Base-by-base conservation (phyloP, 352 stramenopile species). In the Pythium pyrilobum region DNA sequence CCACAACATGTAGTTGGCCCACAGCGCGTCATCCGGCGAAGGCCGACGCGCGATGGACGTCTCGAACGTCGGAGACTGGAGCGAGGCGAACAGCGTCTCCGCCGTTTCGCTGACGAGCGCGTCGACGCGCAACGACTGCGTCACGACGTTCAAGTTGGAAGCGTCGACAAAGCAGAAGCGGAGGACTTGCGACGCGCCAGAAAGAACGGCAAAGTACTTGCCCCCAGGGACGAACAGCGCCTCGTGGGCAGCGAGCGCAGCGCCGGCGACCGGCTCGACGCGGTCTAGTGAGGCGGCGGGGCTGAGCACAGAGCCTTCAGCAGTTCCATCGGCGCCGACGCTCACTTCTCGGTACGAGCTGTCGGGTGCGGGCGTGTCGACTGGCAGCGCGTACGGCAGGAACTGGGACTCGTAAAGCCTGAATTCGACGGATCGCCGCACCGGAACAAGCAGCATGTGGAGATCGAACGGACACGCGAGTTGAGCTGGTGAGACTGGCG, bases 161-260 rank as follows among this genome's bases (percentile, higher is more conserved):
- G 80, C 82, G 51, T 93, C 80, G 6, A 74, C 72, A 45, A 72
- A 83, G 59, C 82, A 92, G 40, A 91, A 89, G 11, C 74, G 76
- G 15, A 93, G 59, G 16, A 82, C 7, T 29, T 49, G 41, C 7
- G 51, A 36, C 23, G 33, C 15, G 0, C 28, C 47, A 8, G 40
- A 6, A 3, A 66, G 18, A 23, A 3, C 3, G 0, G 59, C 64
- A 27, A 75, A 62, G 12, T 66, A 57, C 18, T 40, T 58, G 7
- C 49, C 59, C 4, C 79, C 78, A 24, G 81, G 81, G 5, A 81
- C 61, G 41, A 89, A 89, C n/a, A 89, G 52, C 23, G 83, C 25
- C 16, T 70, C 52, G 10, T 43, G 29, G 1, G 32, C 7, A 5
- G 25, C 13, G 1, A 87, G 32, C 12, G 49, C 24, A 12, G 11